These are phyloP conservation scores for Beta vulgaris DNA, from an alignment of 148 eudicot genomes.

Conservation along the genomic window DNA sequence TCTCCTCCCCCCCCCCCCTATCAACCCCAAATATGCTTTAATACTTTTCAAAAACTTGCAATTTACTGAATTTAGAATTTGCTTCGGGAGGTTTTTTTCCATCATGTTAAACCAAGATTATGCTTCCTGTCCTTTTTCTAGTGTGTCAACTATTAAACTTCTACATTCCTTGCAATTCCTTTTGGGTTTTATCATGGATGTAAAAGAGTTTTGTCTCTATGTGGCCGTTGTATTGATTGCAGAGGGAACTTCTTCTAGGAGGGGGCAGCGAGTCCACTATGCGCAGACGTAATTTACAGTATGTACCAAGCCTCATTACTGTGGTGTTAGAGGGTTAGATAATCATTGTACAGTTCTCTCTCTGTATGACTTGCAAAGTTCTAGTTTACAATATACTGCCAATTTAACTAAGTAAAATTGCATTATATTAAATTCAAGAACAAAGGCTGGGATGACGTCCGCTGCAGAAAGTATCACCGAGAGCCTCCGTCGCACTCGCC, in stretches of 20 bases:
- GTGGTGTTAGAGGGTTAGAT: background rate
- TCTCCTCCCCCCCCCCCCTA: background rate
- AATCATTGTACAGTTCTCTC: background rate
- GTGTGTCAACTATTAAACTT: background rate
- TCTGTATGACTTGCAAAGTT: background rate
- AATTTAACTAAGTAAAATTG: background rate
- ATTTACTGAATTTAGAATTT: background rate
- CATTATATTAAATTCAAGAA: conserved; percentile 37
- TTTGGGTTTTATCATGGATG: conserved; percentile 11
- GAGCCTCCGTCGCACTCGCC: conserved; percentile 88
- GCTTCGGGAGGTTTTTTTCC: background rate
- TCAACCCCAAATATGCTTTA: background rate
- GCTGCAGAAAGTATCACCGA: conserved; percentile 98
- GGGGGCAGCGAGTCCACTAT: conserved; percentile 89
- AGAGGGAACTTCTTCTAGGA: conserved; percentile 93
- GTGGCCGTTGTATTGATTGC: conserved; percentile 28
- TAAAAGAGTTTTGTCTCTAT: background rate
- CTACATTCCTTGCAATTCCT: background rate
- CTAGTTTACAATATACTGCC: background rate
- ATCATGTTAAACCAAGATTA: background rate
- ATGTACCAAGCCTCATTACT: conserved; percentile 31
- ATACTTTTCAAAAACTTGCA: background rate
- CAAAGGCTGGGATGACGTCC: conserved; percentile 92
- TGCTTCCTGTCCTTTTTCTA: background rate
- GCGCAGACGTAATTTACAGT: conserved; percentile 89